phyloP scores from a whole-genome alignment of 345 rosid species.

The Combretum micranthum region DNA sequence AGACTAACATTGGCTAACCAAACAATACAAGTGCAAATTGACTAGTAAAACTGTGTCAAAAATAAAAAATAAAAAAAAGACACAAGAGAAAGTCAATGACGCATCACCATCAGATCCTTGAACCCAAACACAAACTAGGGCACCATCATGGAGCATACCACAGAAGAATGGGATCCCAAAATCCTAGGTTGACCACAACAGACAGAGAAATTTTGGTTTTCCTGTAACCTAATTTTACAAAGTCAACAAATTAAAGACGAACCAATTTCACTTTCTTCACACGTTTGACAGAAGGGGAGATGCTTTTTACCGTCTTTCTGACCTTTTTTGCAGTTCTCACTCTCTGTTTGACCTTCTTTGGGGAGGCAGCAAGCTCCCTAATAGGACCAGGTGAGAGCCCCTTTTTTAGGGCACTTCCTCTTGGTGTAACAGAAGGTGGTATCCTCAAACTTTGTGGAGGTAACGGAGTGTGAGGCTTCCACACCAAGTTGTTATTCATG shows the following conservation, averaged over 20 bases:
- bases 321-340: conserved; percentile 40
- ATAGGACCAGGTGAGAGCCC: conserved; percentile 90
- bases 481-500: conserved; percentile 83
- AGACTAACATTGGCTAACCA: no score
- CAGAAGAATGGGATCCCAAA: no score
- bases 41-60: no score
- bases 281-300: conserved; percentile 35
- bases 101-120: no score
- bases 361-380: conserved; percentile 41
- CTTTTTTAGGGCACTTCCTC: conserved; percentile 97
- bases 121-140: no score
- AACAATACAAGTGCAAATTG: no score
- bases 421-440: conserved; percentile 89
- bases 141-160: no score
- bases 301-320: conserved; percentile 42
- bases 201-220: no score
- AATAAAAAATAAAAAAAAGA: no score
- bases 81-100: no score
- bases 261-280: conserved; percentile 44
- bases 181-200: no score
- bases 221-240: conserved; percentile 5
- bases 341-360: conserved; percentile 52
- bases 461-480: conserved; percentile 93
- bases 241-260: conserved; percentile 14
- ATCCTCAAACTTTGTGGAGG: conserved; percentile 88